Percentiles rank a stretch among this genome's conserved stretches.
These are phyloP conservation scores for Penicillium paradoxum DNA, from an alignment of 495 filamentous ascomycete species.

Conservation along the genomic window DNA sequence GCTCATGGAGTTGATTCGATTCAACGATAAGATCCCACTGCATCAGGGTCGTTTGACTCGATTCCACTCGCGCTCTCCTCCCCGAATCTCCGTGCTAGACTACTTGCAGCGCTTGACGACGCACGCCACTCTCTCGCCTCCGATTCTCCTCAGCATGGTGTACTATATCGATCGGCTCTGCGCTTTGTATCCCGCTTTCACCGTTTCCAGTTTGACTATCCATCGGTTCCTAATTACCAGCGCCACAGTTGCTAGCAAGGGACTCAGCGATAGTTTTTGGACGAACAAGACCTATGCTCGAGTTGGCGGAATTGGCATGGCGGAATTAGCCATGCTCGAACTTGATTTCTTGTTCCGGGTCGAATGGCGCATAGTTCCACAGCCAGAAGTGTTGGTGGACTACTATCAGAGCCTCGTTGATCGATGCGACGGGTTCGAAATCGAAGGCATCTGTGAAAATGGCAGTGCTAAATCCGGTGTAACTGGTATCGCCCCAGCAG, in stretches of 20 bases:
- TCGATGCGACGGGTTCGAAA: constrained; percentile 55
- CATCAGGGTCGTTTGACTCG: constrained; percentile 79
- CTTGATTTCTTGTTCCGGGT: constrained; percentile 87
- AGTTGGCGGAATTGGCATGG: constrained; percentile 84
- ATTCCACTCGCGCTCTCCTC: constrained; percentile 93
- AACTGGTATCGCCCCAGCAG: constrained; percentile 6
- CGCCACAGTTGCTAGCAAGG: constrained; percentile 92
- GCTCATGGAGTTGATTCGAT: constrained; percentile 87
- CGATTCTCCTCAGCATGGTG: constrained; percentile 98
- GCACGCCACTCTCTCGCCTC: constrained; percentile 88
- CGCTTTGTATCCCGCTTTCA: constrained; percentile 85
- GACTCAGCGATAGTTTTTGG: constrained; percentile 94
- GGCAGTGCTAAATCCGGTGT: constrained; percentile 3
- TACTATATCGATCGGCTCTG: constrained; percentile 98
- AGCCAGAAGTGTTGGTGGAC: constrained; percentile 84
- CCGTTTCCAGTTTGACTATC: constrained; percentile 88
- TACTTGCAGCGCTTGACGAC: constrained; percentile 89
- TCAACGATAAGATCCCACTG: constrained; percentile 85
- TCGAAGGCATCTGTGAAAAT: constrained; percentile 32
- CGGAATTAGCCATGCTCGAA: constrained; percentile 87
- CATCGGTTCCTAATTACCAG: constrained; percentile 96
- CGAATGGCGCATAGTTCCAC: constrained; percentile 94
- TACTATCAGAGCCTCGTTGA: constrained; percentile 88
- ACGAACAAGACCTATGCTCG: constrained; percentile 93
- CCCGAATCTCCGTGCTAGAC: constrained; percentile 87